These are phyloP conservation scores for Boletus tomentosulus DNA, from an alignment of 768 basidiomycete species.

Conservation along the genomic window DNA sequence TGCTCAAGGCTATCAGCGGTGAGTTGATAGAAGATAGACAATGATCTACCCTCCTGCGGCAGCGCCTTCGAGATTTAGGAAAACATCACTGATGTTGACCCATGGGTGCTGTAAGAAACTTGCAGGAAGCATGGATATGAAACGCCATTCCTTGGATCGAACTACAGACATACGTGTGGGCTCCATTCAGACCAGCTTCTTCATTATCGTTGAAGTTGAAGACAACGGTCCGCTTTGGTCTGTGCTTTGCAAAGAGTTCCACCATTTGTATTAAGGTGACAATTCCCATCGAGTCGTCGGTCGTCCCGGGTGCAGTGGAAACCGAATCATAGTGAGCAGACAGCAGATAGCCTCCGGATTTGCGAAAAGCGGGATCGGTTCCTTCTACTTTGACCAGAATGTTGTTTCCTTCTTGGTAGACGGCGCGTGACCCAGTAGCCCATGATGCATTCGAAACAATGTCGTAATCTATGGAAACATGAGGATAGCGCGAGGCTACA, in stretches of 20 bases:
- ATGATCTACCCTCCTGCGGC: slow-evolving; percentile 63
- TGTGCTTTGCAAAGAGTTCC: slow-evolving; percentile 46
- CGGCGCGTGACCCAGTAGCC: slow-evolving; percentile 25
- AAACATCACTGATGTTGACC: slow-evolving; percentile 59
- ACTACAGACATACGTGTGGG: slow-evolving; percentile 47
- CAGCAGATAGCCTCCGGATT: slow-evolving; percentile 54
- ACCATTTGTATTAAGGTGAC: slow-evolving; percentile 64
- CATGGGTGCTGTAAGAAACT: slow-evolving; percentile 76
- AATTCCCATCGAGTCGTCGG: slow-evolving; percentile 76
- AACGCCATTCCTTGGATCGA: not conserved
- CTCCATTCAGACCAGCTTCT: slow-evolving; percentile 72
- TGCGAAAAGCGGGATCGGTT: slow-evolving; percentile 32
- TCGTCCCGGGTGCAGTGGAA: slow-evolving; percentile 68
- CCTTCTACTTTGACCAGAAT: slow-evolving; percentile 63
- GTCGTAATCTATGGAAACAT: slow-evolving; percentile 53
- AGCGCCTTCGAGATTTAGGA: slow-evolving; percentile 83
- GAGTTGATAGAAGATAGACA: not conserved
- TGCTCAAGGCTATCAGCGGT: slow-evolving; percentile 24
- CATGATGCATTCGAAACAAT: slow-evolving; percentile 47
- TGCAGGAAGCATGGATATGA: slow-evolving; percentile 3
- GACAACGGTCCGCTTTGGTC: slow-evolving; percentile 57
- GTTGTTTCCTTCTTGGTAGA: slow-evolving; percentile 67
- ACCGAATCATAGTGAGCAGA: slow-evolving; percentile 85
- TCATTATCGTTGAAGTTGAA: slow-evolving; percentile 89
- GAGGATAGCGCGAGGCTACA: slow-evolving; percentile 40